Evolutionary conservation across 164 flowering plant genomes (phyloP).

Genomic region (Warburgia ugandensis): DNA sequence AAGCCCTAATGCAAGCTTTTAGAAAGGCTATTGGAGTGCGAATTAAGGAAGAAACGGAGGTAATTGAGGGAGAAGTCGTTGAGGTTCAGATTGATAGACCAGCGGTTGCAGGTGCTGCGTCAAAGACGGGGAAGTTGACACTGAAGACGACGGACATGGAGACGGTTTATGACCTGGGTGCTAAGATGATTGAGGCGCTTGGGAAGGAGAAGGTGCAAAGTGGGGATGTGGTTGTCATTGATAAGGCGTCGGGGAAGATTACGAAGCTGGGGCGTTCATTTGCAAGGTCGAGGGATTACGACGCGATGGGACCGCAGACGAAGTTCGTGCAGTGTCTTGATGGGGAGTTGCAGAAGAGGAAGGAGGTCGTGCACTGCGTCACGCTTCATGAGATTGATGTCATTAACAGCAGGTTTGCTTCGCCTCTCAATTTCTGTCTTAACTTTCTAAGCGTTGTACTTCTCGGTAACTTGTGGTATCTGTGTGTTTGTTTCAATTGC

Average conservation of each 20-base stretch:
- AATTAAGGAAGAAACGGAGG: constrained; percentile 87
- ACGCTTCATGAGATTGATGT: constrained; percentile 96
- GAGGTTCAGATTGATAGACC: constrained; percentile 89
- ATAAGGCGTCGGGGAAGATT: constrained; percentile 86
- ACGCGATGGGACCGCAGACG: constrained; percentile 80
- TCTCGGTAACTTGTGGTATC: too few species aligned
- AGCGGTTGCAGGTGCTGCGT: constrained; percentile 61
- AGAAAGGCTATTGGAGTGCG: constrained; percentile 83
- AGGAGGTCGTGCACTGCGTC: constrained; percentile 90
- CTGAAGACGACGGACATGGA: constrained; percentile 98
- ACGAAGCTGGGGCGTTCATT: constrained; percentile 86
- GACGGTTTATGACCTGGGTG: constrained; percentile 84
- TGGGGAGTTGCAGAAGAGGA: constrained; percentile 98
- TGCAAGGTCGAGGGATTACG: constrained; percentile 79
- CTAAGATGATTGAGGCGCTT: constrained; percentile 90
- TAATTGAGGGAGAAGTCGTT: constrained; percentile 87
- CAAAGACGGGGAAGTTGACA: constrained; percentile 85
- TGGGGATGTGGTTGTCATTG: constrained; percentile 87
- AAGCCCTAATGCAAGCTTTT: constrained; percentile 76
- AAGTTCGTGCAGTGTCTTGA: constrained; percentile 96
- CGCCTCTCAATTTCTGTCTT: too few species aligned
- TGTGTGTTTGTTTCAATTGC: too few species aligned
- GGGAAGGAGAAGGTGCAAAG: constrained; percentile 95
- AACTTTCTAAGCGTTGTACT: too few species aligned
- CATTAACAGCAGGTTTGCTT: constrained; percentile 96